Evolutionary conservation across 2,329 filamentous ascomycete genomes (phyloP), one percentile per base, ranked within the genome.

Genomic region (Cordyceps sp.): DNA sequence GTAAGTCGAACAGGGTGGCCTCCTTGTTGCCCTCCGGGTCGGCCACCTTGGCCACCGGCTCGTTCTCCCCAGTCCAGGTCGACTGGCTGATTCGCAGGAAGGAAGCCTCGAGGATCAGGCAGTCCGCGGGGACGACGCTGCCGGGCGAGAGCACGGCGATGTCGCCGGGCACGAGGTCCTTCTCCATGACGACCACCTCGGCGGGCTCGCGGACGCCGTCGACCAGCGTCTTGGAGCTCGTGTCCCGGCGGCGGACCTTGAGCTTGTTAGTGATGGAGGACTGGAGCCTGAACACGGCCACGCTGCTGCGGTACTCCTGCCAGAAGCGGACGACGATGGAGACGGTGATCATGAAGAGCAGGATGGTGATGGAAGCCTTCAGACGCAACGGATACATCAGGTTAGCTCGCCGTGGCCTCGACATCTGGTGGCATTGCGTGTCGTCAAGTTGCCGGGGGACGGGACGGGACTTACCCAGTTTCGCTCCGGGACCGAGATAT

Each of bases 21-120:
- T 39, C 37, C 19, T 46, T 47, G 22, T 41, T 39, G 18, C 39
- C 42, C 10, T 16, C 24, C 3, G 18, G 10, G 12, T 32, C 35
- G 2, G 44, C 30, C 2, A 29, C 26, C 33, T 49, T 49, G 14
- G 40, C 32, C 3, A 44, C 43, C 3, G 47, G 46, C 8, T 39
- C 40, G 30, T 36, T 48, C 32, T 49, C 47, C n/a, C 47, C 47
- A 0, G 44, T 49, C 44, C 45, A 47, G 12, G 43, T 45, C n/a
- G 46, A 48, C 31, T 48, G 45, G 22, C 46, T 45, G 30, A 48
- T 35, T 3, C 44, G 45, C 2, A 48, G 36, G 22, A 47, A 49
- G 9, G 39, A 42, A 1, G 45, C 30, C 14, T 48, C 44, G 3
- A 48, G 34, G n/a, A 49, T 36, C 28, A 48, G 21, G 32, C 45